Evolutionary conservation across 305 asterid species (phyloP), one percentile per base, ranked within the genome.

Genomic region (Rubia peregrina): DNA sequence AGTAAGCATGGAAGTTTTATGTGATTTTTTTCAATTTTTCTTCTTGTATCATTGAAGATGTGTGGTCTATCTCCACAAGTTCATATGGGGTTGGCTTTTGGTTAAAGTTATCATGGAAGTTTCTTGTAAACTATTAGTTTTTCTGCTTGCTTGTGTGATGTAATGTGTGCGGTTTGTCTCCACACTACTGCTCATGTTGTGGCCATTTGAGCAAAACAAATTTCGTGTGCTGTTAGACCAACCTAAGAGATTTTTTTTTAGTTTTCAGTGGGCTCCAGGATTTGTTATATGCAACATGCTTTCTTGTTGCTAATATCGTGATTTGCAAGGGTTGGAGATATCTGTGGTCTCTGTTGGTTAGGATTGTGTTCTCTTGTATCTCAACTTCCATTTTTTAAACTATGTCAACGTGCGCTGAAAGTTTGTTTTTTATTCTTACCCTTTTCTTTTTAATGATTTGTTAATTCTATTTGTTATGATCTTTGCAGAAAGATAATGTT

Each of bases 401-500:
- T 68, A 11, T 49, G 9, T 36, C 14, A 43, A 68, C 14, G 22
- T 33, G 30, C 8, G 0, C 33, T 38, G 17, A 49, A 16, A 30
- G 44, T 68, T 49, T 30, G 44, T 67, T 3, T 67, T 46, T 21
- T 51, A 53, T 36, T 59, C 11, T 61, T 33, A 33, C 36, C 26
- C 26, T 24, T 0, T 24, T 53, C 8, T 26, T 21, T 64, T 46
- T 6, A 14, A 57, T 61, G 68, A 59, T 36, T 17, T 48, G 21
- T 36, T 72, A 65, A 56, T 36, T 2, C 13, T 51, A 42, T 16
- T 30, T 8, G n/a, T 69, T 68, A 60, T 44, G 6, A 64, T 60
- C 78, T 79, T 77, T 74, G 84, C 93, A 94, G 99, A 85, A 87
- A 82, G 99, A 80, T 77, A 94, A 82, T 65, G 92, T 91, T 78